Base-by-base conservation (phyloP, 305 asterid species). In the Plantago coronopus region DNA sequence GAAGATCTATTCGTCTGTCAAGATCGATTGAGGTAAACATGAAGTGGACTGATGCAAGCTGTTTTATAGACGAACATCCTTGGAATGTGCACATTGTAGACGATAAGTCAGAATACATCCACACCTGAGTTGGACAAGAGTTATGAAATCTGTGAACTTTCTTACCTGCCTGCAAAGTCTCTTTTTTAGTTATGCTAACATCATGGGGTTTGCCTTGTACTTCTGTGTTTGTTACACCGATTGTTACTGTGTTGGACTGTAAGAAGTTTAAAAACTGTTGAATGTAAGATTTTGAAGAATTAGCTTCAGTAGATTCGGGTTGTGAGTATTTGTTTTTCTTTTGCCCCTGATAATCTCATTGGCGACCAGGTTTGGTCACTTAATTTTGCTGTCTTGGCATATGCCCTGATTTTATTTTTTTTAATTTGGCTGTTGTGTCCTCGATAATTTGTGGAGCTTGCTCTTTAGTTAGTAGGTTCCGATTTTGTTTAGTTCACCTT, bases 1-100 rank as follows among this genome's bases (percentile, higher is more conserved):
- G 61, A 81, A 83, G 88, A 91, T 91, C 63, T 91, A 91, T 70
- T 77, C 96, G 9, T 91, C 98, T 1, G 96, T 91, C 76, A 91
- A 91, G 89, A 87, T 90, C 4, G 97, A 90, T 71, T 85, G 78
- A 85, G 76, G 74, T 48, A 55, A 61, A 20, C 61, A 23, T 23
- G 48, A 43, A 65, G 13, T 45, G 22, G 22, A 14, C 17, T 21
- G 57, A 12, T 57, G 31, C 17, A 16, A 57, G 29, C 29, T 19
- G 23, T 38, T 18, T 54, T 22, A 1, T 4, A 38, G 21, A 15
- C 10, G 43, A 6, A 54, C 17, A 27, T 17, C 14, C 34, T n/a
- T 54, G 6, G 21, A 16, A 16, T 7, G 43, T 54, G 38, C 17
- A 20, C 15, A 38, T 27, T 54, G 27, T 25, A 7, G 31, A 23